Base-by-base conservation (phyloP, 495 filamentous ascomycete genomes). In the Xylona heveae region DNA sequence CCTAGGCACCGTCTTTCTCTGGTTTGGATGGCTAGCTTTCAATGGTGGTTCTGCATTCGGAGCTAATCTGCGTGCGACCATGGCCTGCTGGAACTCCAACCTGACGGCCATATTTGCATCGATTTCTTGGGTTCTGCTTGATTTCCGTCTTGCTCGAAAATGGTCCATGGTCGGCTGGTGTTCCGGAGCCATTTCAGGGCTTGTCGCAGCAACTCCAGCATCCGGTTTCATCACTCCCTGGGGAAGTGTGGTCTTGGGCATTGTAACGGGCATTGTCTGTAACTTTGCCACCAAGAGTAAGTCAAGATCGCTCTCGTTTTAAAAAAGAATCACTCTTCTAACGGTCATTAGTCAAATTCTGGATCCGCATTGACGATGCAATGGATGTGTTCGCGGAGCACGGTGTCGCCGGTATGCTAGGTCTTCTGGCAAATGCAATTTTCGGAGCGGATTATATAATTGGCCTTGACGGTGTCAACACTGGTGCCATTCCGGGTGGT, bases 121-220 rank as follows among this genome's bases (percentile, higher is more conserved):
- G 30, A 74, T 81, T 37, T 74, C 81, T 30, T 97, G 88, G 88
- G 71, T 75, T 39, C 46, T 97, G 28, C 78, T 94, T 44, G 88
- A 97, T 61, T 97, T 71, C 68, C 71, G 88, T 30, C 63, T 97
- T 28, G 88, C 90, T 28, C 72, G 74, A 51, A 97, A 97, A 61
- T 95, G 88, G 88, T 93, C 85, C 2, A 91, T 95, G 66, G 88
- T 97, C 44, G 88, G 88, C 33, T 93, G 88, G 78, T 97, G 88
- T 55, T 97, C 88, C 16, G 88, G 88, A 28, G 71, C 74, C 41
- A 90, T 90, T 49, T 81, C 78, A 0, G 80, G 80, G 30, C 69
- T 90, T 18, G 88, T 97, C 18, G 80, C 80, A 32, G 82, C 82
- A 9, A 90, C 80, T n/a, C 80, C 80, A 5, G 80, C 81, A 5